phyloP scores from a whole-genome alignment of 148 eudicot species.

The Heliamphora exappendiculata region DNA sequence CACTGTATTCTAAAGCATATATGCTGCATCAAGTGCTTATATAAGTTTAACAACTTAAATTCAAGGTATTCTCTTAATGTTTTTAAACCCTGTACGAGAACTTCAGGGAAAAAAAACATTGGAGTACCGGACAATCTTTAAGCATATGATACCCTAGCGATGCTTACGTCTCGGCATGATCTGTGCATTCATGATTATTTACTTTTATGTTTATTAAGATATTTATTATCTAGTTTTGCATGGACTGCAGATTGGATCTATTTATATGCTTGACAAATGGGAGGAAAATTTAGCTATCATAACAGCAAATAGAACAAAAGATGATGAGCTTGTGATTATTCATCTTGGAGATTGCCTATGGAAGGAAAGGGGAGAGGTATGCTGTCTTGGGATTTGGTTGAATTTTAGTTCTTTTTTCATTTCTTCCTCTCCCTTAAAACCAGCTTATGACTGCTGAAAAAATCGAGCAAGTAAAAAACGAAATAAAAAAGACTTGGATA shows the following conservation, averaged over 20 bases:
- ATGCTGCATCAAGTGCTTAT: neutral
- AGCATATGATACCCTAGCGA: neutral
- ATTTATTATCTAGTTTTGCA: neutral
- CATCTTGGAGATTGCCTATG: constrained; percentile 81
- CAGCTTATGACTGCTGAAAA: neutral
- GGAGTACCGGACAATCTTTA: neutral
- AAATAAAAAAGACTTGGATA: neutral
- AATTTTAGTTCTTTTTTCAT: too few species aligned
- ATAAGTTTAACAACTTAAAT: neutral
- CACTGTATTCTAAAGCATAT: neutral
- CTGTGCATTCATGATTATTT: neutral
- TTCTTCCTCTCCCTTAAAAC: neutral
- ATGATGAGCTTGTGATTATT: constrained; percentile 75
- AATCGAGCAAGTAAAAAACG: neutral
- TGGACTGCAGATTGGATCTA: neutral
- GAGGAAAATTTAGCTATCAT: constrained; percentile 69
- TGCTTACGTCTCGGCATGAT: neutral
- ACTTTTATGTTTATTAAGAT: neutral
- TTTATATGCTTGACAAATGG: constrained; percentile 37
- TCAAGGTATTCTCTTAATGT: neutral
- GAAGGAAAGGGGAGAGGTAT: constrained; percentile 65
- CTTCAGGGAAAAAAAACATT: neutral
- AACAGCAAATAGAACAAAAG: constrained; percentile 66
- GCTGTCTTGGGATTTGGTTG: constrained; percentile 3
- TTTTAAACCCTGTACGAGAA: neutral